A percentile compares a stretch with the other conserved stretches of the same genome.
phyloP scores from a whole-genome alignment of 169 alveolate genomes.

The Eimeria acervulina region DNA sequence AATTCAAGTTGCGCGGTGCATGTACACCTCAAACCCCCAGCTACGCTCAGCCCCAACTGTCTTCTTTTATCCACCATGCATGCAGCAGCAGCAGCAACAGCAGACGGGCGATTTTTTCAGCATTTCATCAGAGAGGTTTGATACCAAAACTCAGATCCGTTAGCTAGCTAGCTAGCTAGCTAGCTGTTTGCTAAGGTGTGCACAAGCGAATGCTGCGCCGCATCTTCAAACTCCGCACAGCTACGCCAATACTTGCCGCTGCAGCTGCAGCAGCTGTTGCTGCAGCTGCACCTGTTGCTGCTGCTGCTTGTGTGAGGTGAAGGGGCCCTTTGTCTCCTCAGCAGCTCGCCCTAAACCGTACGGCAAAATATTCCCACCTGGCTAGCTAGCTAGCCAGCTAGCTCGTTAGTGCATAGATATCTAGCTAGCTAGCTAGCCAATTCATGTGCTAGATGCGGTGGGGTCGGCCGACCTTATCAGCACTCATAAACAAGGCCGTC shows the following conservation, averaged over 20 bases:
- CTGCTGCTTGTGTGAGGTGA: neutral
- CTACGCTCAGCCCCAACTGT: neutral
- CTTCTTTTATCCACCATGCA: neutral
- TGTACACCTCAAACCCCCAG: too few relatives aligned
- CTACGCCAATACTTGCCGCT: neutral
- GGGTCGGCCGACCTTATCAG: neutral
- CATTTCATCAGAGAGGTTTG: neutral
- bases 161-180: neutral
- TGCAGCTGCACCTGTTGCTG: neutral
- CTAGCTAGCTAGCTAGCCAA: too few relatives aligned
- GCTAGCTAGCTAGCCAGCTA: too few relatives aligned
- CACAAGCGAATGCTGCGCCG: neutral
- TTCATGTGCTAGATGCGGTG: too few relatives aligned
- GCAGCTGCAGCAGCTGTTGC: neutral
- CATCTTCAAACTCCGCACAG: neutral
- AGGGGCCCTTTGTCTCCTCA: neutral
- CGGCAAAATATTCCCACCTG: neutral
- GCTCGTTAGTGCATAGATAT: too few relatives aligned
- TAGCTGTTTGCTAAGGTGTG: too few relatives aligned
- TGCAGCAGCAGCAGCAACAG: constrained; percentile 8
- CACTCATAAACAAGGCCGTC: constrained; percentile 62
- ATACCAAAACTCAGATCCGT: neutral
- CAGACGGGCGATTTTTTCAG: neutral
- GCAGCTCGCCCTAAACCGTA: neutral
- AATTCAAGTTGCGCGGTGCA: too few relatives aligned